These are phyloP conservation scores for Neurospora cerealis DNA, from an alignment of 495 filamentous ascomycete species.

Conservation along the genomic window DNA sequence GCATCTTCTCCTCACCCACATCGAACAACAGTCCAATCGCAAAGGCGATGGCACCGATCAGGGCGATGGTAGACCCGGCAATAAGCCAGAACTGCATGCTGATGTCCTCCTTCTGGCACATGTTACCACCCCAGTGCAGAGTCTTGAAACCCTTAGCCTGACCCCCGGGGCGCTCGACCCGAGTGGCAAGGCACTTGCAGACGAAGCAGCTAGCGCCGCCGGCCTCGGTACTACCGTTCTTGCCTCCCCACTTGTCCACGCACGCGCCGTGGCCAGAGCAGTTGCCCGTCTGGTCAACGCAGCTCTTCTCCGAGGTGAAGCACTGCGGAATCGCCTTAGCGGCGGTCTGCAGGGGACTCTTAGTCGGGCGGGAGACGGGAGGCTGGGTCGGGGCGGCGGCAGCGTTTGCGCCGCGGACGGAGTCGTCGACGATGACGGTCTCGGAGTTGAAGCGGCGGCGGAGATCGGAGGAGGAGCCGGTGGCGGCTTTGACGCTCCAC, in stretches of 20 bases:
- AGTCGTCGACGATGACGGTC: constrained; percentile 23
- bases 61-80: constrained; percentile 53
- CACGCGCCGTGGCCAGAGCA: constrained; percentile 73
- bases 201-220: constrained; percentile 52
- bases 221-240: constrained; percentile 16
- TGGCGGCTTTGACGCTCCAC: constrained; percentile 22
- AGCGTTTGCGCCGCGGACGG: constrained; percentile 2
- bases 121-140: constrained; percentile 65
- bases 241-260: constrained; percentile 42
- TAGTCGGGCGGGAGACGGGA: constrained; percentile 8
- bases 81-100: constrained; percentile 82
- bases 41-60: constrained; percentile 50
- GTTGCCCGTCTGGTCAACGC: constrained; percentile 50
- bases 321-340: constrained; percentile 42
- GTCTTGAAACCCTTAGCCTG: constrained; percentile 10
- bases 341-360: constrained; percentile 5
- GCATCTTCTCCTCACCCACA: constrained; percentile 70
- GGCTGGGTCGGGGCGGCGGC: constrained; percentile 14
- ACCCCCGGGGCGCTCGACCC: constrained; percentile 26
- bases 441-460: constrained; percentile 24
- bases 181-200: constrained; percentile 56
- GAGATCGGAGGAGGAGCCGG: constrained; percentile 19
- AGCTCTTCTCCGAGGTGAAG: constrained; percentile 51
- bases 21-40: constrained; percentile 66
- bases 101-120: constrained; percentile 88